A percentile compares a stretch with the other conserved stretches of the same genome.
phyloP scores from a whole-genome alignment of 2,329 filamentous ascomycete species.

The Apiospora hydei region DNA sequence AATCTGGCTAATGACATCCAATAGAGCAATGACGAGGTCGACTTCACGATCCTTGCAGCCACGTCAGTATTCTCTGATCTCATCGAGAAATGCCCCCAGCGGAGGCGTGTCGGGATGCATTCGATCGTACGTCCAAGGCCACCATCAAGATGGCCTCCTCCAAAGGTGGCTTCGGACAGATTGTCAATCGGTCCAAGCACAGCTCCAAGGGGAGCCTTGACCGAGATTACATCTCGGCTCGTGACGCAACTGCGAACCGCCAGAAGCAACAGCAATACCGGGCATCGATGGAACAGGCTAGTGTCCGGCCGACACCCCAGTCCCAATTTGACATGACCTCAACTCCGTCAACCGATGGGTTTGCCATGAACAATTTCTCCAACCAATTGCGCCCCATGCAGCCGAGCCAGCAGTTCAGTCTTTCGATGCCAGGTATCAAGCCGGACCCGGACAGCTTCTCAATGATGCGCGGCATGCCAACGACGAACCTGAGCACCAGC shows the following conservation, averaged over 20 bases:
- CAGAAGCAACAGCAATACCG: slow-evolving; percentile 34
- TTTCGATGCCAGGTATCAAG: slow-evolving; percentile 44
- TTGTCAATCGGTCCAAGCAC: slow-evolving; percentile 41
- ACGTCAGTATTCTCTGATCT: slow-evolving; percentile 92
- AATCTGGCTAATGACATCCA: neutral
- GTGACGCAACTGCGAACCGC: slow-evolving; percentile 42
- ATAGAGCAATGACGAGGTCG: slow-evolving; percentile 91
- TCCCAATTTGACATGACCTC: slow-evolving; percentile 25
- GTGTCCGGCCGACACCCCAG: slow-evolving; percentile 32
- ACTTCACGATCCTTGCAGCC: slow-evolving; percentile 92
- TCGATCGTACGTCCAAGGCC: slow-evolving; percentile 92
- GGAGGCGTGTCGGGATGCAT: slow-evolving; percentile 92
- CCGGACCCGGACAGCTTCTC: slow-evolving; percentile 48
- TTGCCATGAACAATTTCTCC: slow-evolving; percentile 30
- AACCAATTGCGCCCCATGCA: slow-evolving; percentile 35
- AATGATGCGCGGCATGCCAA: slow-evolving; percentile 49
- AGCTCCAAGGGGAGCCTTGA: slow-evolving; percentile 36
- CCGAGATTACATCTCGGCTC: slow-evolving; percentile 40
- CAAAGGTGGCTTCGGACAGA: slow-evolving; percentile 78
- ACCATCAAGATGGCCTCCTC: slow-evolving; percentile 95
- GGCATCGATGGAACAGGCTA: slow-evolving; percentile 34
- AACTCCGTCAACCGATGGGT: slow-evolving; percentile 31
- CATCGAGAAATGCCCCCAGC: slow-evolving; percentile 95
- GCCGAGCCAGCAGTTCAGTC: slow-evolving; percentile 38
- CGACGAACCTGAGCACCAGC: slow-evolving; percentile 45